Evolutionary conservation across 352 stramenopile species (phyloP), one percentile per base, ranked within the genome.

Genomic region (Phytophthora citricola): DNA sequence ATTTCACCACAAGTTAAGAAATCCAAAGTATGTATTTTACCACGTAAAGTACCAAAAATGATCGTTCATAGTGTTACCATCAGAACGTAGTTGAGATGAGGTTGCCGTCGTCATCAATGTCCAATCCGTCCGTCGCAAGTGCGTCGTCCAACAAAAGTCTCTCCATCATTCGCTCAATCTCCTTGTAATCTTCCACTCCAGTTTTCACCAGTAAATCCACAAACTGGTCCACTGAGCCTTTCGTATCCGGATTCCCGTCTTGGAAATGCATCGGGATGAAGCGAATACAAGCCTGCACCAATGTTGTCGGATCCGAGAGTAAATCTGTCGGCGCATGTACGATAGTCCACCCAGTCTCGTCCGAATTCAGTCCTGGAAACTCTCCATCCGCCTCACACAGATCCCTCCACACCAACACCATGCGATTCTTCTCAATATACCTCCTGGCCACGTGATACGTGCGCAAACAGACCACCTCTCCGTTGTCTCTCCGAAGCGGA

Each of bases 331-430:
- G 36, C 0, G 44, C 24, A 26, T 66, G 61, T 5, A 75, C 36
- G 8, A 75, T 57, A 27, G 41, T 41, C 79, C 79, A 89, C 10
- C 79, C 79, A 0, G 77, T 89, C 27, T 89, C 77, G 45, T 86
- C 77, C 54, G 73, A 85, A 51, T 76, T 78, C 64, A 83, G 52
- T 1, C 64, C 72, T 24, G 73, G 71, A 17, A 76, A 67, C 17
- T 59, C 52, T 3, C 69, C 53, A 22, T 78, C 73, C 5, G 68
- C 69, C 29, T 85, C 69, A 3, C 55, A 75, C 17, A 81, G 59
- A 4, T 45, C 62, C 29, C 75, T 72, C 80, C 80, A 89, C 11
- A 87, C 75, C 4, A 87, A 17, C 46, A 85, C 80, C 67, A 81
- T 68, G 2, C 80, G 73, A 12, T 76, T 47, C 1, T 49, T 46